Base-by-base conservation (phyloP, 768 basidiomycete species). In the Trametes elegans region DNA sequence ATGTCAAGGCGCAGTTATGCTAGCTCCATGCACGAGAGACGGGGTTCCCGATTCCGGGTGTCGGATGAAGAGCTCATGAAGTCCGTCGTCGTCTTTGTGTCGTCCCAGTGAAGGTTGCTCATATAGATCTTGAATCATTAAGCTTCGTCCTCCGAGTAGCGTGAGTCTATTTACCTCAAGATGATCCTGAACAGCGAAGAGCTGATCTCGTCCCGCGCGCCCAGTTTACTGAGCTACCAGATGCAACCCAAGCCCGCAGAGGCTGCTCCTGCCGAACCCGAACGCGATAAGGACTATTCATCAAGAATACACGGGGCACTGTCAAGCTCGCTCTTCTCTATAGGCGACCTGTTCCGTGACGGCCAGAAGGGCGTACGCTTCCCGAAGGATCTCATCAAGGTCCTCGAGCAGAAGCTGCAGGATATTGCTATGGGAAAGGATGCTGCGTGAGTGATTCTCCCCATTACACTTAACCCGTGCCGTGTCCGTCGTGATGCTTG, bases 371-470 rank as follows among this genome's bases (percentile, higher is more conserved):
- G 83, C 57, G 88, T 90, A 66, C 92, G 90, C 68, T 98, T 95
- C 69, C 95, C 96, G 0, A 93, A 98, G 73, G 94, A 93, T 71
- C 74, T 97, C 55, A 68, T 98, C 53, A 98, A 94, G 72, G 87
- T 90, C 7, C 74, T 99, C 58, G 94, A 97, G 69, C 82, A 85
- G 72, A 90, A 85, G 71, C 70, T 98, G 70, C 88, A 95, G 74
- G 83, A 87, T 61, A 93, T 98, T 62, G 92, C 92, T 8, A 92
- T 95, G 87, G 94, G 93, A 3, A 89, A 87, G 74, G 93, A 97
- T 67, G 71, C 89, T 31, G 84, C 80, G 93, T 96, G 70, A 73
- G 93, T 82, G 32, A 40, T 52, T 16, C 42, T 44, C 5, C 24
- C 24, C 27, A 24, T 8, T 23, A 16, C 16, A 18, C 13, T 18